Base-by-base conservation (phyloP, 2,329 filamentous ascomycete species). In the Calonectria henricotiae region DNA sequence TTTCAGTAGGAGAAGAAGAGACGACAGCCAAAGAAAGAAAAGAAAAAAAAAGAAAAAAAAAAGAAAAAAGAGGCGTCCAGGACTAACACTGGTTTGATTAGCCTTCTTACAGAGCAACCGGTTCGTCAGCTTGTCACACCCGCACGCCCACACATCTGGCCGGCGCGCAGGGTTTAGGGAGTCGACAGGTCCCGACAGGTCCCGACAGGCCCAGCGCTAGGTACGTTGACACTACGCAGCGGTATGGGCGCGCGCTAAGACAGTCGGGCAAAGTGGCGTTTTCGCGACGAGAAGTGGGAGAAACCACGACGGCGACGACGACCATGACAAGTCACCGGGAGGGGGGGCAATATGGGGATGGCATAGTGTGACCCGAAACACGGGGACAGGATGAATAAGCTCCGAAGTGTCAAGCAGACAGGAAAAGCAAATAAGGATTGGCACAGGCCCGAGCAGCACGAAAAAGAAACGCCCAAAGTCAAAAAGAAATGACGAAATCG, bases 61-160 rank as follows among this genome's bases (percentile, higher is more conserved):
- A 30, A 62, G n/a, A n/a, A 39, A 62, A 30, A 62, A 54, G 62
- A 65, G 51, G 51, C 51, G 51, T 12, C 32, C 51, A 32, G 32
- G 51, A 58, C 51, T 58, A 58, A 58, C 51, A 58, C 51, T 58
- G 51, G 51, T 58, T 58, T 58, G 51, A 58, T 58, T 58, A 58
- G 51, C 32, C 23, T 20, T 32, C 20, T 58, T 58, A 23, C 20
- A 51, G 25, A 13, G 47, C 47, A 51, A 51, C 47, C 51, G 51
- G 51, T 58, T 58, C 51, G 51, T 37, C 51, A 58, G 32, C 32
- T 39, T 46, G 43, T 20, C 43, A 23, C 51, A n/a, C 20, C 43
- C n/a, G 25, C 43, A 23, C 51, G n/a, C 20, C 43, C n/a, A 39
- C 51, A 37, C 20, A 6, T 4, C n/a, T 37, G 30, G 32, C 32